Conservation (phyloP, 192 early-diverging fungal species). For the Fimicolochytrium jonesii region DNA sequence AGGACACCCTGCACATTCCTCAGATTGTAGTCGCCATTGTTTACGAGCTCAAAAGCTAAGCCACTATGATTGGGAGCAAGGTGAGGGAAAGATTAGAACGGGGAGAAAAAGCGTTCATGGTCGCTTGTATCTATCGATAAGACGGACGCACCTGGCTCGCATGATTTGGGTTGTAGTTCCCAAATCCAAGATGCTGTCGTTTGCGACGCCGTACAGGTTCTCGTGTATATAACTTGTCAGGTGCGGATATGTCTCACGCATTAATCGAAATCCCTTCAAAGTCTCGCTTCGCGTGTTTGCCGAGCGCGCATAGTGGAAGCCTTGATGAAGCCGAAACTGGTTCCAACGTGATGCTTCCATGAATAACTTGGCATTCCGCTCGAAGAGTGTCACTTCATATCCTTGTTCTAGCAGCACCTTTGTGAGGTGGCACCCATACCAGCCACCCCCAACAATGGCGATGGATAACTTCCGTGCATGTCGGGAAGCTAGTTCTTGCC, state of each 20-base stretch:
- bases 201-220: background rate
- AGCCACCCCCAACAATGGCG: no score
- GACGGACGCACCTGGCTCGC: background rate
- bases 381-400: no score
- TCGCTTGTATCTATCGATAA: no score
- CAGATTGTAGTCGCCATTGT: no score
- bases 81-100: no score
- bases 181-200: background rate
- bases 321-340: background rate
- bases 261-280: background rate
- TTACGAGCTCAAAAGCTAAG: no score
- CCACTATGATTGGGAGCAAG: no score
- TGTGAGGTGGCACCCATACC: no score
- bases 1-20: slow-evolving; percentile 1
- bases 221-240: background rate
- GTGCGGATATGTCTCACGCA: background rate
- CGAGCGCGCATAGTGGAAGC: background rate
- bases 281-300: background rate
- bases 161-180: background rate
- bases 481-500: no score
- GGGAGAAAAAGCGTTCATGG: no score
- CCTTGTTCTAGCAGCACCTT: no score
- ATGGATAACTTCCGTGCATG: no score
- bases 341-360: background rate
- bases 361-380: background rate